Evolutionary conservation across 2,329 filamentous ascomycete genomes (phyloP).

Genomic region (Diaporthe vexans): DNA sequence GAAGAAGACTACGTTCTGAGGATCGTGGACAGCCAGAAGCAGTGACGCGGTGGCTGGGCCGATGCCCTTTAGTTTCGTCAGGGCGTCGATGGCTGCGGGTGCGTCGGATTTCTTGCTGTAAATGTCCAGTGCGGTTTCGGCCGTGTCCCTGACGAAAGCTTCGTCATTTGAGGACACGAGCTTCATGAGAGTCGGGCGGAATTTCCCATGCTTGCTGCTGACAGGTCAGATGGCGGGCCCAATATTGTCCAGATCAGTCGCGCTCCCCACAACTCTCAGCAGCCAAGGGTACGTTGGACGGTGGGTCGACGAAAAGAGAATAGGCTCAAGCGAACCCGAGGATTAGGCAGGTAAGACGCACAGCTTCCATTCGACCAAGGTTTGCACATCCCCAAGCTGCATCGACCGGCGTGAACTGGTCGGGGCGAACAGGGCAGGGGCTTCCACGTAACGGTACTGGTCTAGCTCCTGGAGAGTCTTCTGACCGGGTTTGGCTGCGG

Average conservation of each 20-base stretch:
- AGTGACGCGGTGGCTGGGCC: constrained; percentile 86
- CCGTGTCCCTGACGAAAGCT: constrained; percentile 59
- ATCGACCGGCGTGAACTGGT: constrained; percentile 56
- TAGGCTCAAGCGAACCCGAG: constrained; percentile 2
- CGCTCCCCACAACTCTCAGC: constrained; percentile 5
- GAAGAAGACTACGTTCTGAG: constrained; percentile 77
- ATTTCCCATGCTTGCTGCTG: constrained; percentile 71
- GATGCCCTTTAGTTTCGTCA: constrained; percentile 78
- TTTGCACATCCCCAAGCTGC: constrained; percentile 69
- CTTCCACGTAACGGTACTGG: constrained; percentile 68
- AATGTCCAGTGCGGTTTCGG: constrained; percentile 64
- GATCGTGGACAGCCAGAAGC: constrained; percentile 75
- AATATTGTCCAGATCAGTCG: constrained; percentile 20
- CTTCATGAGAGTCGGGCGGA: constrained; percentile 72
- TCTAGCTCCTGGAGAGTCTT: constrained; percentile 71
- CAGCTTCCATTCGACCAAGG: constrained; percentile 80
- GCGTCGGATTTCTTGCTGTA: constrained; percentile 57
- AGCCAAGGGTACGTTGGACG: background rate
- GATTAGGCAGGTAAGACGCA: constrained; percentile 55
- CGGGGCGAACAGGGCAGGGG: constrained; percentile 61
- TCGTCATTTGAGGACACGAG: constrained; percentile 73
- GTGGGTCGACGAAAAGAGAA: constrained; percentile 16
- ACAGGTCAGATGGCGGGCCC: constrained; percentile 35
- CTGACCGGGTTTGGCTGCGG: constrained; percentile 62
- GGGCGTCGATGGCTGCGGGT: constrained; percentile 62